Percentiles rank a stretch among this genome's conserved stretches.
Evolutionary conservation across 345 rosid genomes (phyloP).

Genomic region (Salix arbutifolia): DNA sequence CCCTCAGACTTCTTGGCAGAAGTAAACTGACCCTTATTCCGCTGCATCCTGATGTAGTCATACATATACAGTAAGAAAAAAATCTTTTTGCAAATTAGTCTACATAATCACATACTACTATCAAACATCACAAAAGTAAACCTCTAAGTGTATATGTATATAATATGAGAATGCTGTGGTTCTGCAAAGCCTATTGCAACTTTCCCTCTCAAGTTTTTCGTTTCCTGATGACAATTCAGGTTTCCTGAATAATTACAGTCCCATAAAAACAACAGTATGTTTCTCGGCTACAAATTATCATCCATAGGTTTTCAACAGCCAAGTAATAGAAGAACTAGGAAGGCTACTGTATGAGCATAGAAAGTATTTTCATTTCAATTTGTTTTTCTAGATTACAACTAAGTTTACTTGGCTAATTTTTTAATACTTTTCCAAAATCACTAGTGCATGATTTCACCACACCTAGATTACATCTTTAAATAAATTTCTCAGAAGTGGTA

Average conservation of each 20-base stretch:
- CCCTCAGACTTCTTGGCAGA: slow-evolving; percentile 78
- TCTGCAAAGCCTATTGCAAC: too few species aligned
- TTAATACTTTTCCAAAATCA: not conserved
- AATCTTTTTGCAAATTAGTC: not conserved
- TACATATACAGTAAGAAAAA: not conserved
- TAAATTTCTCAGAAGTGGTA: not conserved
- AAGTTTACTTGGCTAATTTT: not conserved
- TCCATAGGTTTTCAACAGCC: not conserved
- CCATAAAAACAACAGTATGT: not conserved
- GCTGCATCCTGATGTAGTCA: slow-evolving; percentile 68
- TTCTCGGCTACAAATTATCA: not conserved
- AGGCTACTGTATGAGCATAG: not conserved
- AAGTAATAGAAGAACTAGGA: not conserved
- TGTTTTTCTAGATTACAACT: not conserved
- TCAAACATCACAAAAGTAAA: too few species aligned
- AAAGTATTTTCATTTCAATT: not conserved
- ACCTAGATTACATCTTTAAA: not conserved
- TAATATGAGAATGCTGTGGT: too few species aligned
- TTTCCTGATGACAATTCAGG: too few species aligned
- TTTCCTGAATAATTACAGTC: too few species aligned
- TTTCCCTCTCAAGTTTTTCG: too few species aligned
- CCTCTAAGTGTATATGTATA: too few species aligned
- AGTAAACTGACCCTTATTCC: slow-evolving; percentile 96
- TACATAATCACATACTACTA: not conserved
- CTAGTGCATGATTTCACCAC: not conserved